Percentiles rank a stretch among this genome's conserved stretches.
Conservation (phyloP, 805 yeast species). For the Yamadazyma olivae region DNA sequence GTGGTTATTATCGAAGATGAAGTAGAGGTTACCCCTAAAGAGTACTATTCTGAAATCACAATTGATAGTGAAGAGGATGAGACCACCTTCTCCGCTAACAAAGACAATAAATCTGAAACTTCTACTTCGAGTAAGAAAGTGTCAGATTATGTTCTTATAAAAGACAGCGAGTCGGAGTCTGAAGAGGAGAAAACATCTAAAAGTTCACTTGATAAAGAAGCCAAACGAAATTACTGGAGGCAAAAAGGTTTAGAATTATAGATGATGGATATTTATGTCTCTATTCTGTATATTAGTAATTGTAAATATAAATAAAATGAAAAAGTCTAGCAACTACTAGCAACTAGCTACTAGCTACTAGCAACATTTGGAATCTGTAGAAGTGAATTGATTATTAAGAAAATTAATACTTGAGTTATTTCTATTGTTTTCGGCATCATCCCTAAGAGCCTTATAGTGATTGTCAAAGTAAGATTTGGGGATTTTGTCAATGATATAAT, state of each 20-base stretch:
- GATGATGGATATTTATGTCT: no score
- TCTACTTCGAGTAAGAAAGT: neutral
- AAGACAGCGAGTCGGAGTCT: constrained; percentile 5
- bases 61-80: constrained; percentile 30
- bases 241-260: constrained; percentile 39
- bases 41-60: constrained; percentile 43
- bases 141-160: constrained; percentile 5
- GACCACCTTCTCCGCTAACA: constrained; percentile 6
- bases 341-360: neutral
- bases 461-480: constrained; percentile 28
- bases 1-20: constrained; percentile 1
- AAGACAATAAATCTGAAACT: constrained; percentile 9
- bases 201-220: constrained; percentile 28
- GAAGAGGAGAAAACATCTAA: constrained; percentile 10
- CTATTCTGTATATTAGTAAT: no score
- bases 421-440: constrained; percentile 2
- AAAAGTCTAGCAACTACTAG: no score
- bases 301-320: neutral
- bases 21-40: constrained; percentile 16
- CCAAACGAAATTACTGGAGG: constrained; percentile 38
- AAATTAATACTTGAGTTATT: constrained; percentile 7
- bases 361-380: neutral
- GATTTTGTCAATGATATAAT: constrained; percentile 25
- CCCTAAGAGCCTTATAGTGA: constrained; percentile 5
- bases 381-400: constrained; percentile 8